These are phyloP conservation scores for Russula griseocarnosa DNA, from an alignment of 768 basidiomycete species.

Conservation along the genomic window DNA sequence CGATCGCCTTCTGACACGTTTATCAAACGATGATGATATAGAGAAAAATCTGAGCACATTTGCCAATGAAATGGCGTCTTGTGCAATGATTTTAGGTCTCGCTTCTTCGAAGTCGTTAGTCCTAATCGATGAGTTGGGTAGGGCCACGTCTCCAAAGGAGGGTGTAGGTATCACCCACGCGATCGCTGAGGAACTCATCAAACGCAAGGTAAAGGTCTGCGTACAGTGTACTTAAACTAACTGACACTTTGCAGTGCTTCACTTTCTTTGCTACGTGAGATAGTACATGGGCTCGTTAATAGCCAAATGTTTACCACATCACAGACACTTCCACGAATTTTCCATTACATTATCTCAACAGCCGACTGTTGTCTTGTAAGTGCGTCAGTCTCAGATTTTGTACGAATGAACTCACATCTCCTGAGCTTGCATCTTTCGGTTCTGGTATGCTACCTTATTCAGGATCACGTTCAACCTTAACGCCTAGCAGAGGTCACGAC, in stretches of 20 bases:
- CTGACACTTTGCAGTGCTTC: constrained; percentile 51
- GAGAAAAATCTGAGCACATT: constrained; percentile 92
- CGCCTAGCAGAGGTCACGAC: constrained; percentile 46
- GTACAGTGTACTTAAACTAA: constrained; percentile 7
- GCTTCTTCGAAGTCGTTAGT: constrained; percentile 69
- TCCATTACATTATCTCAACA: constrained; percentile 68
- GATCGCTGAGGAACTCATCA: constrained; percentile 73
- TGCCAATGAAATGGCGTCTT: constrained; percentile 89
- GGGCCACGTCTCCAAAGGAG: constrained; percentile 84
- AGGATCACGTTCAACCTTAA: background rate
- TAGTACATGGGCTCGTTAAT: background rate
- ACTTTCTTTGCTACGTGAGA: constrained; percentile 88
- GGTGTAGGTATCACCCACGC: constrained; percentile 81
- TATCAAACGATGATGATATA: constrained; percentile 93
- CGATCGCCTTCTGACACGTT: constrained; percentile 75
- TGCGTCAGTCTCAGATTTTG: constrained; percentile 10
- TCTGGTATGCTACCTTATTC: constrained; percentile 1
- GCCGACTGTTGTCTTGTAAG: constrained; percentile 78
- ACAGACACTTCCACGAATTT: constrained; percentile 78
- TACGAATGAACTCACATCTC: constrained; percentile 9
- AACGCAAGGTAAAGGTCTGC: constrained; percentile 51
- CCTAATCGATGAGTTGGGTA: constrained; percentile 88
- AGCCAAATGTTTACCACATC: background rate
- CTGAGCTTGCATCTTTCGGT: constrained; percentile 69
- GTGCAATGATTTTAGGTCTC: constrained; percentile 86